Base-by-base conservation (phyloP, 2,329 filamentous ascomycete species). In the Neophaeococcomyces mojaviensis region DNA sequence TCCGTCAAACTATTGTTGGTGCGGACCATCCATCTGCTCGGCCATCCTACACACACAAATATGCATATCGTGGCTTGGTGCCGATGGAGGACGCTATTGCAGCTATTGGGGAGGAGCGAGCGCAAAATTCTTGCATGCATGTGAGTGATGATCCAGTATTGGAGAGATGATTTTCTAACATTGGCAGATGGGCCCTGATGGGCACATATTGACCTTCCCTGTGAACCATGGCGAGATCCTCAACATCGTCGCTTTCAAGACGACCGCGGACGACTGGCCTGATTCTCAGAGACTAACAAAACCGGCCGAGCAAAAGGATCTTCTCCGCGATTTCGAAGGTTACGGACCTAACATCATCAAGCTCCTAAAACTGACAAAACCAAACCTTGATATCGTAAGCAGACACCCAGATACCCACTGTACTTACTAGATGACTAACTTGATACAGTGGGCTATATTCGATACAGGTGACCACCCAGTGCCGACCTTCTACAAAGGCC, bases 31-130 rank as follows among this genome's bases (percentile, higher is more conserved):
- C 67, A 1, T 66, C 68, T 3, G 64, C 68, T 1, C 57, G 64
- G 12, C 69, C 75, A 0, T 60, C 64, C 2, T 78, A 73, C 53
- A 71, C 69, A 0, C 68, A 71, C 39, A 77, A 76, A 50, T 77
- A 77, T 60, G 81, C 76, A 28, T 85, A 81, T 61, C 70, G 81
- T 5, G 75, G 75, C 0, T 60, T 85, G 2, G 67, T 83, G 2
- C 76, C 79, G 0, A 83, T 84, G 70, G 64, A 68, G 1, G 59
- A 70, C 12, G 78, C 77, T 0, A 58, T 66, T 1, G 58, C 64
- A 9, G 67, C 68, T 2, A 52, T 83, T 2, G 74, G 76, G 2
- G 59, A 69, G 7, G 63, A 76, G 31, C 63, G 72, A 32, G 70
- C 74, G 1, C 55, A 59, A 19, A 77, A 73, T 12, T 61, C 44